Conservation (phyloP, 2,329 filamentous ascomycete genomes). For the Penicillium olsonii region DNA sequence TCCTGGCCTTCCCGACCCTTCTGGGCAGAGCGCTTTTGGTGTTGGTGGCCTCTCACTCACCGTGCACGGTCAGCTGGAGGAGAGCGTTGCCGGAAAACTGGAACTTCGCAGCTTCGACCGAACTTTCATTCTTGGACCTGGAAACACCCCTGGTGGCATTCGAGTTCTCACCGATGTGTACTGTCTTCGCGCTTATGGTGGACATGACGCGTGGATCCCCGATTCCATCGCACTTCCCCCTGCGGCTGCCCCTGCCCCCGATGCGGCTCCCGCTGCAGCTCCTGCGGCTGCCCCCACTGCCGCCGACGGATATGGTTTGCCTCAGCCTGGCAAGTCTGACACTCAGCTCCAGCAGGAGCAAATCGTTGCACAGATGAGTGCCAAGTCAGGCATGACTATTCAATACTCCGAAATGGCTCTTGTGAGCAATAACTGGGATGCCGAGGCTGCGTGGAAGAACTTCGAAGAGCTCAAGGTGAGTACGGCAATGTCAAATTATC, state of each 20-base stretch:
- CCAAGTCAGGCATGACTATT: conserved; percentile 76
- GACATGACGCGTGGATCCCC: conserved; percentile 53
- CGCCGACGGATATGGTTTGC: conserved; percentile 42
- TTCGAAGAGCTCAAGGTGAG: conserved; percentile 76
- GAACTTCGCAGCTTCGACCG: conserved; percentile 77
- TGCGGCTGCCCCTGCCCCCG: conserved; percentile 35
- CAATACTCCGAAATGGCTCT: conserved; percentile 81
- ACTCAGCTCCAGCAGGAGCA: conserved; percentile 66
- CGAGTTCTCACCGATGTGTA: conserved; percentile 80
- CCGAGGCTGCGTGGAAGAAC: conserved; percentile 70
- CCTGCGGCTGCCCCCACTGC: conserved; percentile 17
- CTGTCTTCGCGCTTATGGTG: conserved; percentile 68
- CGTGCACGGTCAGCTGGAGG: conserved; percentile 83
- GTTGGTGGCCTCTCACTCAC: conserved; percentile 77
- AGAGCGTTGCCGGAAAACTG: conserved; percentile 62
- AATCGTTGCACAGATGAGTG: conserved; percentile 69
- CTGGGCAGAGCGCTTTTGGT: conserved; percentile 61
- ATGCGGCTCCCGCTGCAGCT: conserved; percentile 9
- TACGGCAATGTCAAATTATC: not conserved
- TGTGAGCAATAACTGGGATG: conserved; percentile 75
- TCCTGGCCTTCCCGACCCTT: conserved; percentile 69
- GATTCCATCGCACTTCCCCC: conserved; percentile 36
- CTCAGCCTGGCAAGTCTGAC: conserved; percentile 47
- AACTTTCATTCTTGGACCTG: conserved; percentile 76
- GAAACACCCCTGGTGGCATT: conserved; percentile 64